Conservation (phyloP, 345 rosid genomes). For the Litchi chinensis region DNA sequence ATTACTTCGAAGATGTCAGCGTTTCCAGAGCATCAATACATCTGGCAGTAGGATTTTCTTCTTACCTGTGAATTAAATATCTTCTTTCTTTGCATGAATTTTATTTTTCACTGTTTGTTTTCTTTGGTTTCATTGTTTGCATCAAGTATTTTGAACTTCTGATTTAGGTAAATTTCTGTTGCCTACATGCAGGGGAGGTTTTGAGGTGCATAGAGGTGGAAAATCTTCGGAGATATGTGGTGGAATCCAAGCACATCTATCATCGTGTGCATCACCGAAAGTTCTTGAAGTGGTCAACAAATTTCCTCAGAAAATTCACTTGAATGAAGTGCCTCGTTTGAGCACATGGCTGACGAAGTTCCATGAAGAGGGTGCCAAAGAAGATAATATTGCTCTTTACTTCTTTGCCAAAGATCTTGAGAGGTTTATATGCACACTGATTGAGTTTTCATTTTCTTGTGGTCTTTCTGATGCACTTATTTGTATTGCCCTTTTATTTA, state of each 20-base stretch:
- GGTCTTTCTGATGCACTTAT: conserved; percentile 8
- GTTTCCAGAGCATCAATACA: conserved; percentile 77
- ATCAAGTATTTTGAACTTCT: conserved; percentile 6
- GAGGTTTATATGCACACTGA: conserved; percentile 46
- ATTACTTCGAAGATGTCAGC: conserved; percentile 43
- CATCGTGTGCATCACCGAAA: conserved; percentile 73
- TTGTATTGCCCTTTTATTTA: background rate
- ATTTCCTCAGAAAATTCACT: conserved; percentile 54
- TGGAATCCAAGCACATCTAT: conserved; percentile 88
- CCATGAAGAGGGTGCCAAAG: conserved; percentile 65
- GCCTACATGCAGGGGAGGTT: conserved; percentile 61
- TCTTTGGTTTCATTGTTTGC: background rate
- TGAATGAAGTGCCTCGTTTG: conserved; percentile 82
- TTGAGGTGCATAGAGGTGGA: conserved; percentile 64
- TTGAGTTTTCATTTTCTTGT: background rate
- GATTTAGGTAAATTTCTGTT: conserved; percentile 21
- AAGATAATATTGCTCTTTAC: conserved; percentile 91
- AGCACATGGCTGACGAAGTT: conserved; percentile 90
- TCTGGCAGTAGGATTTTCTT: conserved; percentile 83
- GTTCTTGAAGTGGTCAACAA: conserved; percentile 63
- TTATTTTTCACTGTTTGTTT: background rate
- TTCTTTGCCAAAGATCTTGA: conserved; percentile 90
- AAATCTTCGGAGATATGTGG: conserved; percentile 45
- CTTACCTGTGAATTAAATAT: conserved; percentile 17
- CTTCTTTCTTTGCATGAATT: conserved; percentile 4